phyloP scores from a whole-genome alignment of 2,329 filamentous ascomycete genomes.

The Penicillium janthinellum region DNA sequence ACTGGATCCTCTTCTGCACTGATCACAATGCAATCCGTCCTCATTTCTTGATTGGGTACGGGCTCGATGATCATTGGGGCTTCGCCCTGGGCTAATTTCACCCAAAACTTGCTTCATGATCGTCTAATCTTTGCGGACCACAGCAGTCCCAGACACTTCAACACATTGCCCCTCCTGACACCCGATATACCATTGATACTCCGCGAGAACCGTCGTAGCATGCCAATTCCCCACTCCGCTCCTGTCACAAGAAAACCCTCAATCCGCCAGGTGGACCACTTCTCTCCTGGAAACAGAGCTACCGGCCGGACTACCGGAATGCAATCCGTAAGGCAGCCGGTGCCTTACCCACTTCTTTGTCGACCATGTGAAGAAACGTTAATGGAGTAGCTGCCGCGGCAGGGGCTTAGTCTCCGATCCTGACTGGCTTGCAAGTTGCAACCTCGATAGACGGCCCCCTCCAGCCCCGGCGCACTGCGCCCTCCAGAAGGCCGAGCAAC shows the following conservation, averaged over 20 bases:
- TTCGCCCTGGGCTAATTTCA: neutral
- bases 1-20: constrained; percentile 1
- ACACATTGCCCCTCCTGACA: neutral
- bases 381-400: neutral
- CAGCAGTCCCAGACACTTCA: neutral
- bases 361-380: neutral
- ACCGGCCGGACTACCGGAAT: neutral
- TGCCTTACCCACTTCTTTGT: neutral
- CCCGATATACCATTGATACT: neutral
- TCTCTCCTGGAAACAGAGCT: neutral
- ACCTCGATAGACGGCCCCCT: neutral
- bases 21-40: neutral
- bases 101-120: neutral
- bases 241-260: neutral
- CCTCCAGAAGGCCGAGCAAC: neutral
- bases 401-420: neutral
- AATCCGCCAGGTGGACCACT: neutral
- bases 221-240: neutral
- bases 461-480: neutral
- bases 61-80: neutral
- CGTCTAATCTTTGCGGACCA: no score
- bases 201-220: neutral
- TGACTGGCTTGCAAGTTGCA: neutral
- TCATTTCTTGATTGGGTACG: neutral
- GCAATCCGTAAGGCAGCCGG: neutral